Evolutionary conservation across 805 yeast species (phyloP), one percentile per base, ranked within the genome.

Genomic region (Candida chauliodis): DNA sequence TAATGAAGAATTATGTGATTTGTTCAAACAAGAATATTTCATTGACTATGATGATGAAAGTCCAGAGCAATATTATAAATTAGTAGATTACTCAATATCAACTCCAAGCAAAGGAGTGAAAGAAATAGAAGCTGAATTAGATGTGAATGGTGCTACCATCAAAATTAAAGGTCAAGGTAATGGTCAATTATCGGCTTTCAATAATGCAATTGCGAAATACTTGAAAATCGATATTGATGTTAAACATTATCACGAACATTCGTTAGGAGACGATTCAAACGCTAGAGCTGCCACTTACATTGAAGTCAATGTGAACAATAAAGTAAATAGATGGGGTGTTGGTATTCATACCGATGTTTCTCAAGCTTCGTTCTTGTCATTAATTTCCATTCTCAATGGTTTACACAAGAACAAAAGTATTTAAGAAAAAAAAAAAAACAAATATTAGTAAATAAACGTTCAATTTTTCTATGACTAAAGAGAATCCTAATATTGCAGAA

Each of bases 331-430:
- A 51, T 90, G 96, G 96, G 97, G 97, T 64, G 90, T 90, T 42
- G 97, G 96, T 55, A 79, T 88, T 45, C 82, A 87, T 57, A 91
- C 81, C 62, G 95, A 90, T 63, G 93, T 86, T 38, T 82, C 95
- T 18, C 83, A 81, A 54, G 93, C 96, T 34, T 81, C 95, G 5
- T 76, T 86, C 52, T 73, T 75, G 50, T 77, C 91, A 11, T 71
- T 84, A 45, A 55, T 81, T 30, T 78, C 90, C 14, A 72, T 83
- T 41, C 67, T 84, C 36, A 84, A 84, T 52, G 63, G 65, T 34
- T 58, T 75, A 43, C 48, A 49, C 13, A 46, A 41, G 38, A 40
- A 35, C 22, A 20, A 23, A 27, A 27, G 40, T 16, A 37, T 39
- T 24, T 23, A 40, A 30, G 6, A 13, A n/a, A 23, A 20, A 5